Percentiles rank a stretch among this genome's conserved stretches.
Evolutionary conservation across 176 grass and related monocot species (phyloP).

Genomic region (Oryza punctata): DNA sequence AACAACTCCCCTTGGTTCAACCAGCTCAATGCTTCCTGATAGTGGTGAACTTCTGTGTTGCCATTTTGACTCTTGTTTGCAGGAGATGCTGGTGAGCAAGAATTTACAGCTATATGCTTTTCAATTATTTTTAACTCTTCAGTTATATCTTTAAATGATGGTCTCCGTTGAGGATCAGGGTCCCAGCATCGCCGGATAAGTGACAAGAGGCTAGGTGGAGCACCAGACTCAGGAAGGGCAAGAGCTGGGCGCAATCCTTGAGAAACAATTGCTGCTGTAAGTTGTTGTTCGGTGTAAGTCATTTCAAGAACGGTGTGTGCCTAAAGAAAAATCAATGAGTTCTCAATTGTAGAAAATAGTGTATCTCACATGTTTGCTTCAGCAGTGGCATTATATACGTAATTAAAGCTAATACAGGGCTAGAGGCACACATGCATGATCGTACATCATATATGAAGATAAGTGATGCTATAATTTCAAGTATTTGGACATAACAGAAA

Average conservation of each 20-base stretch:
- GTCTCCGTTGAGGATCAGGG: constrained; percentile 68
- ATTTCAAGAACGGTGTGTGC: constrained; percentile 99
- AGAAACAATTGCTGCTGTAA: constrained; percentile 81
- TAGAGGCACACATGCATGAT: background rate
- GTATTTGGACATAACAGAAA: constrained; percentile 3
- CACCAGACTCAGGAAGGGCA: constrained; percentile 59
- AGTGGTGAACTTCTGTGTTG: constrained; percentile 42
- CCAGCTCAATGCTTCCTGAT: constrained; percentile 81
- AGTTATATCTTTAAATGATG: constrained; percentile 76
- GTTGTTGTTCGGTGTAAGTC: constrained; percentile 95
- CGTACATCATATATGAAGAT: background rate
- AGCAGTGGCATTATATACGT: background rate
- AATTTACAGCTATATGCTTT: constrained; percentile 42
- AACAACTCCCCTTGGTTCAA: constrained; percentile 72
- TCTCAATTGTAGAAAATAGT: constrained; percentile 15
- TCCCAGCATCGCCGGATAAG: constrained; percentile 86
- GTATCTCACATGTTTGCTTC: background rate
- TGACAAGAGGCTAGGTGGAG: constrained; percentile 66
- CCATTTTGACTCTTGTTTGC: constrained; percentile 44
- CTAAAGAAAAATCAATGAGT: constrained; percentile 49
- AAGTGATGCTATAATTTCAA: background rate
- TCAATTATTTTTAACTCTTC: constrained; percentile 53
- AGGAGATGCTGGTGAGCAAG: constrained; percentile 31
- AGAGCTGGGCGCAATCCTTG: constrained; percentile 76
- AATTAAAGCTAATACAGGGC: background rate